A percentile compares a stretch with the other conserved stretches of the same genome.
These are phyloP conservation scores for Polygonum aviculare DNA, from an alignment of 148 eudicot species.

Conservation along the genomic window DNA sequence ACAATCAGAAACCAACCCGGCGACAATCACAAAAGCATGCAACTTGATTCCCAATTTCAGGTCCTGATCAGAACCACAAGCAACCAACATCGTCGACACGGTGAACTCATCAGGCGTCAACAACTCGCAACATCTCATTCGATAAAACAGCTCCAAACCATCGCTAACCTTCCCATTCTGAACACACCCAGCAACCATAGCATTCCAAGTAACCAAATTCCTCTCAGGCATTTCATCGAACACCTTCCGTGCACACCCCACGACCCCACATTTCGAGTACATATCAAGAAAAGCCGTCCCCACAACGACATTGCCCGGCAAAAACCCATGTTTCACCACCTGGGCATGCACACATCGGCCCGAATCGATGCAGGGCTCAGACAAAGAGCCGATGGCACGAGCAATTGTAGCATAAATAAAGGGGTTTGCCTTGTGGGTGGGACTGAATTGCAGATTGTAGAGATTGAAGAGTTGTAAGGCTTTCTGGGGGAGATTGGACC, in stretches of 20 bases:
- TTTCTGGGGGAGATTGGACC: conserved; percentile 15
- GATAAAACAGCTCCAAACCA: conserved; percentile 22
- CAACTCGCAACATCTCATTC: conserved; percentile 23
- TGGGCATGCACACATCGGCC: conserved; percentile 20
- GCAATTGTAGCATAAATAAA: conserved; percentile 20
- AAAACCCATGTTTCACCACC: conserved; percentile 15
- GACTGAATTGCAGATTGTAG: conserved; percentile 14
- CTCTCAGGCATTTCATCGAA: conserved; percentile 28
- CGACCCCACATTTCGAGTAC: conserved; percentile 23
- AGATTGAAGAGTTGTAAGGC: conserved; percentile 23
- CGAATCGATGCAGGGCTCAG: conserved; percentile 6
- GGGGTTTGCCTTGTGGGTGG: conserved; percentile 16
- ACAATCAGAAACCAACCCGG: conserved; percentile 19
- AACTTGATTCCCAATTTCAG: conserved; percentile 22
- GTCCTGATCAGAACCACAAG: conserved; percentile 16
- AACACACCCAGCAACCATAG: conserved; percentile 27
- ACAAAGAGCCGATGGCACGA: conserved; percentile 21
- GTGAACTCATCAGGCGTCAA: conserved; percentile 20
- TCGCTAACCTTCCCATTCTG: conserved; percentile 15
- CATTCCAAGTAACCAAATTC: conserved; percentile 34
- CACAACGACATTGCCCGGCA: conserved; percentile 18
- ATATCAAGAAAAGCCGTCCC: conserved; percentile 28
- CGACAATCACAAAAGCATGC: conserved; percentile 21
- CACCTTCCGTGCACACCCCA: conserved; percentile 18
- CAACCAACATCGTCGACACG: conserved; percentile 18